These are phyloP conservation scores for Tetradesmus obliquus DNA, from an alignment of 139 green algal species.

Conservation along the genomic window DNA sequence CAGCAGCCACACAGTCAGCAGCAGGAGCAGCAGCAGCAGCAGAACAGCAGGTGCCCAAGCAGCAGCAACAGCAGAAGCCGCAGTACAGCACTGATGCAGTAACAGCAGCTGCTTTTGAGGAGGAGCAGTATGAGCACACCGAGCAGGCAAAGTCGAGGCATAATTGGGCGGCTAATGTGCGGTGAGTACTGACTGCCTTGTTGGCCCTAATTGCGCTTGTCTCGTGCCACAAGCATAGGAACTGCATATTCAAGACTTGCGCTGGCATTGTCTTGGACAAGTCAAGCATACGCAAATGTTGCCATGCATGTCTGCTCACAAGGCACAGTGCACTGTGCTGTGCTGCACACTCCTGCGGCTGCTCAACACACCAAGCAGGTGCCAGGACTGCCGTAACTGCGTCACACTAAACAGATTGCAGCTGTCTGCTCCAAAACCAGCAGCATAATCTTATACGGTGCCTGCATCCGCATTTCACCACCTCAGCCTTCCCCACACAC, in stretches of 20 bases:
- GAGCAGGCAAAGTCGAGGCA: slow-evolving; percentile 43
- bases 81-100: slow-evolving; percentile 15
- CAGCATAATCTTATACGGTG: no score
- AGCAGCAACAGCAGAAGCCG: slow-evolving; percentile 4
- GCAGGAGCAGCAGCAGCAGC: not conserved
- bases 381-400: no score
- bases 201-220: not conserved
- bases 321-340: no score
- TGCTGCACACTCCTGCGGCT: no score
- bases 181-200: slow-evolving; percentile 15
- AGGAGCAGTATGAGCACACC: slow-evolving; percentile 55
- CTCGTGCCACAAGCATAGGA: not conserved
- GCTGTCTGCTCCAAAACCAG: no score
- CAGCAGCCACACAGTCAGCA: slow-evolving; percentile 16
- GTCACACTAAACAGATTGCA: no score
- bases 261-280: no score
- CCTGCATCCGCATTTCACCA: not conserved
- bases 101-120: slow-evolving; percentile 15
- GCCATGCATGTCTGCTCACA: no score
- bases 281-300: no score
- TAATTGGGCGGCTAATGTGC: slow-evolving; percentile 47
- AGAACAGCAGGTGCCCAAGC: not conserved
- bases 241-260: not conserved
- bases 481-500: not conserved
- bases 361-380: no score